Evolutionary conservation across 371 early-diverging fungal genomes (phyloP).

Genomic region (Chytridium lagenaria): DNA sequence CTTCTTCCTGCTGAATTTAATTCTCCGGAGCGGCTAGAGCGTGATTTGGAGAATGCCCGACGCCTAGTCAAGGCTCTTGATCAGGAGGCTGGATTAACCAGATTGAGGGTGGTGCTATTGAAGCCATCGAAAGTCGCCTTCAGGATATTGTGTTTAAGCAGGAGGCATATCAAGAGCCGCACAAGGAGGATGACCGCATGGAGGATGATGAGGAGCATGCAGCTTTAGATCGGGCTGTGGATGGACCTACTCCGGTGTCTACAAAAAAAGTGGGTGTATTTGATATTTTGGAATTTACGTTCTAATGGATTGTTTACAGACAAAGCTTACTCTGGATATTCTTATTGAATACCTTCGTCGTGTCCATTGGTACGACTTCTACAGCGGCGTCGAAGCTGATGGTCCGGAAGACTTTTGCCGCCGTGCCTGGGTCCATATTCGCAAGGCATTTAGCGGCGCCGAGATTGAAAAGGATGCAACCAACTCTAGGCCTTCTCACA

Average conservation of each 20-base stretch:
- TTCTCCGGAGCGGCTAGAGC: slow-evolving; percentile 67
- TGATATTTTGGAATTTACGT: not conserved
- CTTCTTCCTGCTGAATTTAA: slow-evolving; percentile 68
- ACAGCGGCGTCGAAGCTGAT: slow-evolving; percentile 83
- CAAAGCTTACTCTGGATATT: slow-evolving; percentile 81
- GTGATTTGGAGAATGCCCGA: slow-evolving; percentile 69
- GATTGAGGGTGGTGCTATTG: slow-evolving; percentile 31
- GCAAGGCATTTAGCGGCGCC: not conserved
- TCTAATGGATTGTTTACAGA: slow-evolving; percentile 14
- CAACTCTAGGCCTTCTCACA: not conserved
- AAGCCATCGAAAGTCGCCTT: slow-evolving; percentile 39
- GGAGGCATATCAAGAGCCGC: slow-evolving; percentile 13
- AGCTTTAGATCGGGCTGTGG: not conserved
- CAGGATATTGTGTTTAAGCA: slow-evolving; percentile 22
- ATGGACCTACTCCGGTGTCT: not conserved
- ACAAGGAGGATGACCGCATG: slow-evolving; percentile 24
- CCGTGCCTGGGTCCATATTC: slow-evolving; percentile 37
- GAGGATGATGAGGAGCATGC: slow-evolving; percentile 24
- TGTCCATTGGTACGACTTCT: slow-evolving; percentile 95
- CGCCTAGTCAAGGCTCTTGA: slow-evolving; percentile 68
- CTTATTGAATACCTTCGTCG: slow-evolving; percentile 82
- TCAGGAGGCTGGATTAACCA: slow-evolving; percentile 54
- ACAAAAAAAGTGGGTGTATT: not conserved
- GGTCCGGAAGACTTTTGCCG: slow-evolving; percentile 83
- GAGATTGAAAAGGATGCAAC: not conserved